Base-by-base conservation (phyloP, 768 basidiomycete genomes). In the Candolleomyces aberdarensis region DNA sequence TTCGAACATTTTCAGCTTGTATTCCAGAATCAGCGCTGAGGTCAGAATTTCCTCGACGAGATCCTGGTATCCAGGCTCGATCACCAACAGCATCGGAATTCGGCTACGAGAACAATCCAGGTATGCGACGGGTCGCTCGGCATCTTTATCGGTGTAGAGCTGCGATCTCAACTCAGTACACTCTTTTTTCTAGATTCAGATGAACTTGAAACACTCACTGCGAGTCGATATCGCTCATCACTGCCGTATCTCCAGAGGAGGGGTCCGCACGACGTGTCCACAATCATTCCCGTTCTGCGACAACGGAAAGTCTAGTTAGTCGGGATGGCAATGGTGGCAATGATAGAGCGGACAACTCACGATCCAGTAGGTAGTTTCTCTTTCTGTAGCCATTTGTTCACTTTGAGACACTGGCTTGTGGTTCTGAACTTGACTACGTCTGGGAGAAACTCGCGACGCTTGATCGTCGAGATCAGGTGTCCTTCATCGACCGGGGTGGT, bases 1-100 rank as follows among this genome's bases (percentile, higher is more conserved):
- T 31, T 61, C 60, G 40, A 57, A 61, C 60, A 61, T 57, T 55
- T 61, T 61, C 46, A 61, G 60, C 60, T 61, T 61, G 56, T 50
- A 57, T 47, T 61, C 60, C 55, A 61, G 36, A 7, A 61, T 50
- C 32, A 61, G 54, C n/a, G 56, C 60, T 2, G 55, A 56, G 20
- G 56, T 39, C 39, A 61, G 48, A 43, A 61, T 57, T 13, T 61
- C 60, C 15, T 61, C 60, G 10, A 54, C 36, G 20, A 57, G 31
- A 29, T 61, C 46, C 39, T 61, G 60, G 56, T 61, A 57, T 19
- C 60, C 60, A 39, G 60, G 40, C 11, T 49, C 48, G 32, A 61
- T 61, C 19, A 49, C 48, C 9, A 61, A 26, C 1, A 49, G 32
- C 46, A 61, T 57, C 7, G 60, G 60, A 19, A 57, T 49, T 4